These are phyloP conservation scores for Gonium pectorale DNA, from an alignment of 139 green algal species.

Conservation along the genomic window DNA sequence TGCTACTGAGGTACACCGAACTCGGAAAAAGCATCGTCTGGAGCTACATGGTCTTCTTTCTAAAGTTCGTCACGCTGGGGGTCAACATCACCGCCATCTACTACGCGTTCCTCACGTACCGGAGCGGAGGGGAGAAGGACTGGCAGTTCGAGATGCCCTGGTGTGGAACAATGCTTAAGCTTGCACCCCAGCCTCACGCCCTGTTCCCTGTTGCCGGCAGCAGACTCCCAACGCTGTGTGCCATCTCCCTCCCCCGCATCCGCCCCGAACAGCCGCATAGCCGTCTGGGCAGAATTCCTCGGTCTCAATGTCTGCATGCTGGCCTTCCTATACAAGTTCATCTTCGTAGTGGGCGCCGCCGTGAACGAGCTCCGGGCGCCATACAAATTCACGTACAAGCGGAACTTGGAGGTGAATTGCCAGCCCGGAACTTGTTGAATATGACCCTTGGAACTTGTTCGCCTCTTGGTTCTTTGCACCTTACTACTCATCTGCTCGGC, in stretches of 20 bases:
- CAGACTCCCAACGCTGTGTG: no score
- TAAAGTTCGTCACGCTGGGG: not conserved
- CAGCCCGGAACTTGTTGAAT: not conserved
- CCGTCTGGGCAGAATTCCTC: constrained; percentile 14
- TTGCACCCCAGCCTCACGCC: no score
- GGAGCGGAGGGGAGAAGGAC: not conserved
- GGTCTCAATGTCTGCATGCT: not conserved
- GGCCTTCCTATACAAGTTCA: not conserved
- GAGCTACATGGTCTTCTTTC: not conserved
- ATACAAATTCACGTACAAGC: not conserved
- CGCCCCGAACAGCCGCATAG: not conserved
- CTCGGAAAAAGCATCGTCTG: not conserved
- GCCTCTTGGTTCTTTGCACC: no score
- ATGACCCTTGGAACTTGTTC: no score
- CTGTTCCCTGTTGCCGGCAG: no score
- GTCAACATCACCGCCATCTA: constrained; percentile 22
- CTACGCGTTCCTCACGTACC: constrained; percentile 16
- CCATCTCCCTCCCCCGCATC: no score
- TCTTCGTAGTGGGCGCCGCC: not conserved
- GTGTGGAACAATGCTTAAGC: no score
- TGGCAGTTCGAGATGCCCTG: constrained; percentile 16
- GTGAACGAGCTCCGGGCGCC: not conserved
- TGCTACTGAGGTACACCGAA: not conserved
- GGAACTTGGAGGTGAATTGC: constrained; percentile 18
- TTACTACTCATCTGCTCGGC: no score